Percentiles rank a stretch among this genome's conserved stretches.
These are phyloP conservation scores for Xylaria multiplex DNA, from an alignment of 2,329 filamentous ascomycete genomes.

Conservation along the genomic window DNA sequence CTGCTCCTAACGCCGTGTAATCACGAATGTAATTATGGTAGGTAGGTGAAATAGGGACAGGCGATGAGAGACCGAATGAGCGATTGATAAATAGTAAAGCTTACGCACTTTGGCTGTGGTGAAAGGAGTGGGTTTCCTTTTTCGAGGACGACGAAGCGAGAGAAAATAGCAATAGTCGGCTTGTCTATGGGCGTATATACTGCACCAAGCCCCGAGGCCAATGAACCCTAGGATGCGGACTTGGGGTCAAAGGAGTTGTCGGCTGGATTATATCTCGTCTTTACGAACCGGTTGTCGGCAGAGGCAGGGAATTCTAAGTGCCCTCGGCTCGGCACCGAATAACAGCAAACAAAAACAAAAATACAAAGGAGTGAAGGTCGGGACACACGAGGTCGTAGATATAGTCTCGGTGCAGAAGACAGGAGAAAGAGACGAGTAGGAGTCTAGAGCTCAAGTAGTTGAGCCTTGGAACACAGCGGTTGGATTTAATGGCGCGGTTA, in stretches of 20 bases:
- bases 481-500: constrained; percentile 9
- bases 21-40: not conserved
- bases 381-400: not conserved
- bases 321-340: not conserved
- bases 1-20: not conserved
- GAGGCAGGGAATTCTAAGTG: not conserved
- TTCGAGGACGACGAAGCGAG: constrained; percentile 2
- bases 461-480: not conserved
- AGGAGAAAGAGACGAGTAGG: constrained; percentile 10
- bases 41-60: not conserved
- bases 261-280: not conserved
- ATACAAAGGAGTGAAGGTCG: constrained; percentile 27
- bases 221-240: not conserved
- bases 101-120: constrained; percentile 18
- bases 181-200: constrained; percentile 2
- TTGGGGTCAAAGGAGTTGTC: not conserved
- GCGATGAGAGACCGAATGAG: constrained; percentile 12
- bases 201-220: not conserved
- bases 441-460: not conserved
- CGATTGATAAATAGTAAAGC: constrained; percentile 43
- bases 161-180: not conserved
- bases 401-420: not conserved
- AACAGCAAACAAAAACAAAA: constrained; percentile 13
- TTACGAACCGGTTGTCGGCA: not conserved
- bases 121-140: constrained; percentile 27